These are phyloP conservation scores for Paraphoma chrysanthemicola DNA, from an alignment of 2,329 filamentous ascomycete species.

Conservation along the genomic window DNA sequence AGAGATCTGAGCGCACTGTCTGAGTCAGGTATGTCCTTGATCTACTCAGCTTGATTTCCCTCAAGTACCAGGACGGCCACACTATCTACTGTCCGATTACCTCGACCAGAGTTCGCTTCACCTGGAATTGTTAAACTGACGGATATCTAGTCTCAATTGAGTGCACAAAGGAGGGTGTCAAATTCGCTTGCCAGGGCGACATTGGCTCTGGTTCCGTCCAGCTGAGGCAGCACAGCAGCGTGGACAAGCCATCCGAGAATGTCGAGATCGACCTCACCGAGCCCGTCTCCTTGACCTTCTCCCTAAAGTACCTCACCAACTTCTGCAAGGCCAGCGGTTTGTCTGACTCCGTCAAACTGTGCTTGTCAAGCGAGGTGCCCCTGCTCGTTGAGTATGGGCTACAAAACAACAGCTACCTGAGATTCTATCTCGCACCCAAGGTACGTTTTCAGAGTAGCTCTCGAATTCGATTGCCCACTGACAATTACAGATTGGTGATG, in stretches of 20 bases:
- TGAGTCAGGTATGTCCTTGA: constrained; percentile 77
- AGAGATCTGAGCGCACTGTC: constrained; percentile 90
- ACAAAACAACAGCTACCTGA: constrained; percentile 84
- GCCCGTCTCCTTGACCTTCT: constrained; percentile 94
- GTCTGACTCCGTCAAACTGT: constrained; percentile 84
- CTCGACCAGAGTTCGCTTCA: constrained; percentile 8
- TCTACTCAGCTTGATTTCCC: too few relatives aligned
- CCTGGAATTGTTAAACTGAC: constrained; percentile 22
- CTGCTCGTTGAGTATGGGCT: constrained; percentile 92
- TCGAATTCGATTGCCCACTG: constrained; percentile 34
- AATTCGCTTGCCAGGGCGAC: constrained; percentile 91
- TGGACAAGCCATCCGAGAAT: constrained; percentile 86
- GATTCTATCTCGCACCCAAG: constrained; percentile 99
- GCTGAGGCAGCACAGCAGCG: constrained; percentile 83
- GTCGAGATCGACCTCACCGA: constrained; percentile 91
- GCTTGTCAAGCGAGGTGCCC: constrained; percentile 94
- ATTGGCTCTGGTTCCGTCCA: constrained; percentile 96
- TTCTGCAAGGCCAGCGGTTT: constrained; percentile 97
- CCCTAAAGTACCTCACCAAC: constrained; percentile 98
- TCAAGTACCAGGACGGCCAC: too few relatives aligned
- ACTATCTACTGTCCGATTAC: too few relatives aligned
- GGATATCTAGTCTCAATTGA: constrained; percentile 80
- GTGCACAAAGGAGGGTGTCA: constrained; percentile 95
- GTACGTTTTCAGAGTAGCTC: constrained; percentile 57
- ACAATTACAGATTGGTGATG: constrained; percentile 70